Base-by-base conservation (phyloP, 2,329 filamentous ascomycete genomes). In the Pleomassaria siparia region DNA sequence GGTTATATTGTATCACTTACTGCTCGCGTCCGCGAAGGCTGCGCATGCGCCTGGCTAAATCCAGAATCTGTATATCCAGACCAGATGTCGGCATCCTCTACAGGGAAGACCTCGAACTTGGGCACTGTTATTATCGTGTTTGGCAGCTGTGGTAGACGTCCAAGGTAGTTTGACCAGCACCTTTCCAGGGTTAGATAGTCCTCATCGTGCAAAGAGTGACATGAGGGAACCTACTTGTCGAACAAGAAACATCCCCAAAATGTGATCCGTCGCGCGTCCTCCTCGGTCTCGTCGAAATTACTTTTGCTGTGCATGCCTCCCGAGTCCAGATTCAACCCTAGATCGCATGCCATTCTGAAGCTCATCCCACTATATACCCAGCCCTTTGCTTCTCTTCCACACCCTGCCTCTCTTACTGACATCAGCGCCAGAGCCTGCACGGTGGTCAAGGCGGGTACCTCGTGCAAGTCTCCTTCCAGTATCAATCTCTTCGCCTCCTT, bases 301-400 rank as follows among this genome's bases (percentile, higher is more conserved):
- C 40, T 26, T 80, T 77, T 78, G 50, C 67, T 77, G 7, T 81
- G 80, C 49, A 89, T 79, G 8, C 83, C 83, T 15, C 83, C 82
- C 1, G 87, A 82, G 63, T 96, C 88, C 15, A 96, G 82, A 62
- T 96, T 95, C 44, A 99, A 77, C 0, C 94, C 94, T 54, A 99
- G 82, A 62, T 99, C 94, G 68, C 88, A 88, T 0, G 91, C 92
- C 92, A 99, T 97, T 36, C 94, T 86, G 68, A 99, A 97, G 62
- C 89, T 94, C 89, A 99, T 96, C 41, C 94, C 92, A 62, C 90
- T 96, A 70, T 97, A 97, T 3, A 96, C 91, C 94, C 94, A 99
- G 1, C 94, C 94, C 70, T 94, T 95, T 30, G 90, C 90, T 72
- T 97, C 94, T 33, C 92, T 82, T 0, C 89, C 92, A 68, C 92